Evolutionary conservation across 2,329 filamentous ascomycete genomes (phyloP), one percentile per base, ranked within the genome.

Genomic region (Pyrenophora tritici-repentis): DNA sequence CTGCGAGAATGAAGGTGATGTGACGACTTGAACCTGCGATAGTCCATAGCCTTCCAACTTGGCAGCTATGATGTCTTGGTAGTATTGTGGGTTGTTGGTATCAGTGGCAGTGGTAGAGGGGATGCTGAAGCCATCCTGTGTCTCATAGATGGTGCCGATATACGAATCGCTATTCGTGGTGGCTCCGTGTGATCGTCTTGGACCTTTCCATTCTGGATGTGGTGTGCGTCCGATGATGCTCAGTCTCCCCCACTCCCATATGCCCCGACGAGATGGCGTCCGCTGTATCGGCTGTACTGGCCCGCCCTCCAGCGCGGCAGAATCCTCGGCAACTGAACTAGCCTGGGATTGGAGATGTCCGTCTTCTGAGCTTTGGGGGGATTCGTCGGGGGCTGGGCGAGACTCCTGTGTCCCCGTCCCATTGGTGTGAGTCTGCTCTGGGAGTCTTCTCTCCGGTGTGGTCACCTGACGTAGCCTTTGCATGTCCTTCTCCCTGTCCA

Each of bases 231-330:
- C 64, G 32, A 72, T 67, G n/a, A 68, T 59, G 18, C 55, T 65
- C 12, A 71, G 22, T 36, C 55, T 56, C 20, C 66, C 67, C 71
- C 71, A 73, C 18, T 70, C 59, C 70, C 68, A 73, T 10, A 73
- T 59, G 2, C 68, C 63, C 13, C 67, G 58, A 10, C 62, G 60
- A 6, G 65, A 59, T 10, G 66, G 59, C 16, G 58, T 58, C 16
- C 58, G 55, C 9, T 61, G 58, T 13, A 50, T 37, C 13, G 42
- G 20, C n/a, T 48, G 44, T 32, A 36, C 45, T 8, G 34, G 32
- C 22, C 24, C 47, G 33, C 22, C 49, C 20, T 46, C 32, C 0
- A 43, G 33, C n/a, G 53, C 50, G 13, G 51, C 26, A 4, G 44
- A 20, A 14, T 45, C 53, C 29, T 53, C 45, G n/a, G 44, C 39